Percentiles rank a stretch among this genome's conserved stretches.
Conservation (phyloP, 179 eudicot species). For the Carnegiea gigantea region DNA sequence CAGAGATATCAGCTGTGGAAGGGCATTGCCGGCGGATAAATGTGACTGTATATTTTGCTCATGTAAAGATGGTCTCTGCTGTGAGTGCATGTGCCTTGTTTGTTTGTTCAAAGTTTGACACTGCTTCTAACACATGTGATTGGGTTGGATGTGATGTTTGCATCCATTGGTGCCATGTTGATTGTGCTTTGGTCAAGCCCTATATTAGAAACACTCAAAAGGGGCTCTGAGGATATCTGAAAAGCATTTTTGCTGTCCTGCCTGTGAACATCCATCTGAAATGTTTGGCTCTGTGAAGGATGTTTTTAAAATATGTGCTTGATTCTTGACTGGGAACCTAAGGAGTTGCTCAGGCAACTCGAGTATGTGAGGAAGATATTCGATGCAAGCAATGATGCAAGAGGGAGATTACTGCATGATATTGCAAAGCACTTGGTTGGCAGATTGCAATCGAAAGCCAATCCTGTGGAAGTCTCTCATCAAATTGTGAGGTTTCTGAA, state of each 20-base stretch:
- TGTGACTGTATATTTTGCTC: constrained; percentile 86
- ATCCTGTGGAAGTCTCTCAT: no score
- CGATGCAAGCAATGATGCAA: no score
- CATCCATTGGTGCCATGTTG: constrained; percentile 93
- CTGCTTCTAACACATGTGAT: constrained; percentile 87
- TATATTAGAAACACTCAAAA: constrained; percentile 49
- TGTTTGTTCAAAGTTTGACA: constrained; percentile 80
- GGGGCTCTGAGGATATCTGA: constrained; percentile 63
- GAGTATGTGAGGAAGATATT: no score
- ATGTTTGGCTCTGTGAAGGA: constrained; percentile 97
- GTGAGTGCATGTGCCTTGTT: constrained; percentile 88
- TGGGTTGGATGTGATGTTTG: constrained; percentile 99
- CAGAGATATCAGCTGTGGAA: constrained; percentile 67
- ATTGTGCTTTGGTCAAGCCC: constrained; percentile 67
- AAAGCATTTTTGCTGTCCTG: constrained; percentile 93
- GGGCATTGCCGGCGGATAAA: constrained; percentile 80
- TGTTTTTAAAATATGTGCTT: no score
- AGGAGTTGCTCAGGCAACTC: constrained; percentile 40
- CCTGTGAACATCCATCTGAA: constrained; percentile 91
- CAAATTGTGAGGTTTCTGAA: no score
- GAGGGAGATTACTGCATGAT: no score
- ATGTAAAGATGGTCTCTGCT: constrained; percentile 72
- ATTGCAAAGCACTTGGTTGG: no score
- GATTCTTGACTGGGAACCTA: no score
- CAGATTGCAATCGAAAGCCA: no score